Conservation (phyloP, 1,284 basidiomycete species). For the Heterobasidion parviporum region DNA sequence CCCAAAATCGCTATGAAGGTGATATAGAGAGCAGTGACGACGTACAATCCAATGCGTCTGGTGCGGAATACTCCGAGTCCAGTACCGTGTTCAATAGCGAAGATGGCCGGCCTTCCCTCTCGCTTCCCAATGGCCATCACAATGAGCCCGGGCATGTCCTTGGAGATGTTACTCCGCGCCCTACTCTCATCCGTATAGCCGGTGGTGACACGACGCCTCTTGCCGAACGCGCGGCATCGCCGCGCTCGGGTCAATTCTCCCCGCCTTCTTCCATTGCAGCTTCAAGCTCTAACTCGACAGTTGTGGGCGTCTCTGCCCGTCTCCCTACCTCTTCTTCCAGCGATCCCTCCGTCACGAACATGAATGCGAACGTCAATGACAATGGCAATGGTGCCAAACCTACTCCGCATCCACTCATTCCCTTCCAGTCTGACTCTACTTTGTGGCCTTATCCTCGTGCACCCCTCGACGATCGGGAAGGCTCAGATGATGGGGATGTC, state of each 20-base stretch:
- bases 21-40: constrained; percentile 33
- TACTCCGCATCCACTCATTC: constrained; percentile 30
- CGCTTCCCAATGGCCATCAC: constrained; percentile 11
- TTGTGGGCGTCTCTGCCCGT: background rate
- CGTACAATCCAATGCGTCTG: background rate
- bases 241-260: constrained; percentile 6
- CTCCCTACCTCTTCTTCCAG: background rate
- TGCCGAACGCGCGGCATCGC: constrained; percentile 7
- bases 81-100: constrained; percentile 34
- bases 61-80: constrained; percentile 30
- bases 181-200: constrained; percentile 27
- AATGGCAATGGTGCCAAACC: background rate
- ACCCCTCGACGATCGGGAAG: constrained; percentile 26
- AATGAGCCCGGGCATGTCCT: constrained; percentile 15
- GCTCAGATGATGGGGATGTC: constrained; percentile 34
- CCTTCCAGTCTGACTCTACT: constrained; percentile 51
- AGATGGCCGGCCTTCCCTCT: constrained; percentile 11
- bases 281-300: constrained; percentile 6
- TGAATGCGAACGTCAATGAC: background rate
- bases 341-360: background rate
- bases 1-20: constrained; percentile 46
- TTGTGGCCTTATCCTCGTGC: constrained; percentile 59
- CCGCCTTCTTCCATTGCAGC: constrained; percentile 3
- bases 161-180: constrained; percentile 44
- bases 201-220: constrained; percentile 10